Base-by-base conservation (phyloP, 768 basidiomycete genomes). In the Cystobasidiopsis lactophilus region DNA sequence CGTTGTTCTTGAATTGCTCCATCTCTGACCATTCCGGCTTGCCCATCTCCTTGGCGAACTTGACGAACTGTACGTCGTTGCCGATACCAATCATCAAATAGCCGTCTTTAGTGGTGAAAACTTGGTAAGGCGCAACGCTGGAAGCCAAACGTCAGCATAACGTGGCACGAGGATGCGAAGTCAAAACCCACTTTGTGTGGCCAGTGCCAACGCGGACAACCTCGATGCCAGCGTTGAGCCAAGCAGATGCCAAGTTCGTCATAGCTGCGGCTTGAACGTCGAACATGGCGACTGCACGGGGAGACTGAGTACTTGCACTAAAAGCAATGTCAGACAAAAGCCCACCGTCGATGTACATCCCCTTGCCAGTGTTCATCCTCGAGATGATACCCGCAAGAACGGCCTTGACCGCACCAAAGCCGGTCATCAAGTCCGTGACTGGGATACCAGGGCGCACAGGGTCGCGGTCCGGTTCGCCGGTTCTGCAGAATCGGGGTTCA, bases 381-480 rank as follows among this genome's bases (percentile, higher is more conserved):
- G 81, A 83, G 53, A 86, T 65, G n/a, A 93, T 71, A 1, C 78
- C 88, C 5, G 88, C 89, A 74, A 95, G 78, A 56, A 95, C 81
- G 1, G 86, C 85, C 0, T 85, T 85, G 52, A 91, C 86, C 5
- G 85, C 78, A 65, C 88, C 93, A 26, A 91, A 72, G 2, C 68
- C 68, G 0, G 66, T 60, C 10, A 43, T 77, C 51, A 86, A 74
- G 66, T 88, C 88, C 16, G 85, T 89, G 7, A 79, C 79, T 1
- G 88, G 88, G 26, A 95, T 86, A 9, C 88, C 88, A n/a, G 89
- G 88, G 66, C 91, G 91, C 63, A 75, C 78, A 3, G 88, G 88
- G n/a, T 77, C 75, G 10, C 85, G 77, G 60, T 80, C 78, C 10
- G 79, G 73, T 67, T 91, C 89, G 47, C 88, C 88, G 16, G 88